Base-by-base conservation (phyloP, 108 stramenopile species). In the Hondaea fermentalgiana region DNA sequence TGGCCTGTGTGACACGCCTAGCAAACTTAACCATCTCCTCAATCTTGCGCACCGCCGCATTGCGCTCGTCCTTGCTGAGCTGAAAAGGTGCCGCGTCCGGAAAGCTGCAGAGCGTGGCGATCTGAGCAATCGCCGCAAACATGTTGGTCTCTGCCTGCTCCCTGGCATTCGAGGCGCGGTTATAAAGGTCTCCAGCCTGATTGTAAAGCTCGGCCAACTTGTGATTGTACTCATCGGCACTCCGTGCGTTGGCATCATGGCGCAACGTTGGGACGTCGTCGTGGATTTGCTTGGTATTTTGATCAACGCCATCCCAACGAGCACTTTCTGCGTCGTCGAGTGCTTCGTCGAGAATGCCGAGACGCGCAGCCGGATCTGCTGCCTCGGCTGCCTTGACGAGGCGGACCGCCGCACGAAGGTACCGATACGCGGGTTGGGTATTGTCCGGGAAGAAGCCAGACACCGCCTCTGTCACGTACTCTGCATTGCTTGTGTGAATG, bases 141-240 rank as follows among this genome's bases (percentile, higher is more conserved):
- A 35, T 35, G n/a, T 83, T 83, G 8, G 44, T 45, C 45, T 17
- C 45, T 35, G 44, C 76, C n/a, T 43, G 76, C 43, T 53, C 6
- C 12, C 76, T 45, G 45, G 14, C 14, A 8, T 45, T 45, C 16
- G 43, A 45, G 14, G 51, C 5, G 6, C 19, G 45, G 6, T 35
- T 23, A 45, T 25, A 83, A 12, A 83, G 45, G 76, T 83, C 76
- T 12, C 76, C 76, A 53, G 76, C 76, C 49, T 83, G 51, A 4
- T 83, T 53, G 51, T 83, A 83, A 1, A 83, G 12, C 51, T 83
- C 76, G 51, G 49, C 76, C 44, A 83, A 45, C 51, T 83, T 83
- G 51, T 83, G 76, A 23, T 83, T 83, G 76, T 83, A 83, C 51
- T 83, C 76, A 23, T 83, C 76, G n/a, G 76, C 17, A 45, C 76